Evolutionary conservation across 129 eudicot species (phyloP).

Genomic region (Tanacetum coccineum): DNA sequence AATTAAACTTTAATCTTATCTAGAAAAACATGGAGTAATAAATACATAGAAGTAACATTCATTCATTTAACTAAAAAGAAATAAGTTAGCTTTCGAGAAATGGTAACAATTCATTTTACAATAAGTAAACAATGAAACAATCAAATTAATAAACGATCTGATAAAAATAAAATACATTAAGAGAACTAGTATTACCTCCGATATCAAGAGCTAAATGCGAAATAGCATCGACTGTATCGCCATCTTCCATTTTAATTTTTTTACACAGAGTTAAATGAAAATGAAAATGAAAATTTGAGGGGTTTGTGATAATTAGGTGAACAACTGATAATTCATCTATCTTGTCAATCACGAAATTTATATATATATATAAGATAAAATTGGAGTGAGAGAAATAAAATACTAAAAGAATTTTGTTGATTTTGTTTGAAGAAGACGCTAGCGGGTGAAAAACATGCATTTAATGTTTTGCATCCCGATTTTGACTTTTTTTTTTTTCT

Average conservation of each 20-base stretch:
- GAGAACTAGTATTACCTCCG: conserved; percentile 57
- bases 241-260: conserved; percentile 29
- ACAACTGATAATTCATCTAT: no score
- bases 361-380: no score
- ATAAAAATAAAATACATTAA: neutral
- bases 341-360: conserved; percentile 24
- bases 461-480: conserved; percentile 4
- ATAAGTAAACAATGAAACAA: no score
- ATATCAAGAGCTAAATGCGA: conserved; percentile 83
- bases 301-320: conserved; percentile 35
- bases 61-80: no score
- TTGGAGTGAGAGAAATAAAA: conserved; percentile 19
- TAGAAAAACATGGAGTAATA: no score
- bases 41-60: no score
- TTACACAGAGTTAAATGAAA: conserved; percentile 5
- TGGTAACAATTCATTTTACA: no score
- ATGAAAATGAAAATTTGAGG: neutral
- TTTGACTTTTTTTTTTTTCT: conserved; percentile 12
- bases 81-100: no score
- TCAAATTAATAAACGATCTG: no score
- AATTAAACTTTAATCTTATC: no score
- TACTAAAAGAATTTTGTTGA: neutral
- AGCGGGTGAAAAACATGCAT: conserved; percentile 2
- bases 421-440: conserved; percentile 14
- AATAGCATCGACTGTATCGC: conserved; percentile 39